Conservation (phyloP, 2,329 filamentous ascomycete species). For the Zarea fungicola region DNA sequence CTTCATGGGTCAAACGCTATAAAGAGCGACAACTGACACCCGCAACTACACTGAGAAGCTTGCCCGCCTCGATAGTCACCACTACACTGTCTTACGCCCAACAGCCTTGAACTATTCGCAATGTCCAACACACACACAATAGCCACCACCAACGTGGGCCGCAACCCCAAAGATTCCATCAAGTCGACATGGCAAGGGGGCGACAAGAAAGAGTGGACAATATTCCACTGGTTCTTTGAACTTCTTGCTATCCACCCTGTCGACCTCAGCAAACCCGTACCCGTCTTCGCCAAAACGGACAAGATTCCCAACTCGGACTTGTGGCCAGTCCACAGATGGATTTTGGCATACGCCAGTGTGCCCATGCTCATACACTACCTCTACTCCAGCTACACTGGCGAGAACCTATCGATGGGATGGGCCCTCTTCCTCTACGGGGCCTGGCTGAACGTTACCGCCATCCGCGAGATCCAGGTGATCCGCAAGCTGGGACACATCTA, state of each 20-base stretch:
- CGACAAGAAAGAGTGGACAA: constrained; percentile 26
- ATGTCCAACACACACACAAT: constrained; percentile 5
- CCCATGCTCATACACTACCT: constrained; percentile 34
- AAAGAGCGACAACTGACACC: too few relatives aligned
- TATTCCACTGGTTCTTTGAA: constrained; percentile 28
- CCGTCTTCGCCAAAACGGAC: constrained; percentile 35
- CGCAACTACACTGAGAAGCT: too few relatives aligned
- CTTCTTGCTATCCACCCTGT: constrained; percentile 24
- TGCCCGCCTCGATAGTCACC: too few relatives aligned
- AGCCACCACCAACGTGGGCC: constrained; percentile 6
- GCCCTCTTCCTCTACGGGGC: constrained; percentile 28
- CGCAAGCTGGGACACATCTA: constrained; percentile 31
- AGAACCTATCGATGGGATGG: constrained; percentile 27
- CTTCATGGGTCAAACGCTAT: too few relatives aligned
- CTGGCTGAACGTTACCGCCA: constrained; percentile 35
- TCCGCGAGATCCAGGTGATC: constrained; percentile 33
- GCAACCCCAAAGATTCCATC: constrained; percentile 30
- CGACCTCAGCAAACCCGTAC: constrained; percentile 26
- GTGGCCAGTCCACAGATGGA: constrained; percentile 33
- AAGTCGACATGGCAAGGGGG: constrained; percentile 33
- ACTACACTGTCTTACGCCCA: too few relatives aligned
- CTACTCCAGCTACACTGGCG: constrained; percentile 26
- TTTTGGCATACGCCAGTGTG: constrained; percentile 31
- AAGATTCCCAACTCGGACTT: constrained; percentile 34
- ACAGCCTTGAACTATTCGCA: too few relatives aligned